A percentile compares a stretch with the other conserved stretches of the same genome.
Conservation (phyloP, 1,284 basidiomycete genomes). For the Boletus smithii region DNA sequence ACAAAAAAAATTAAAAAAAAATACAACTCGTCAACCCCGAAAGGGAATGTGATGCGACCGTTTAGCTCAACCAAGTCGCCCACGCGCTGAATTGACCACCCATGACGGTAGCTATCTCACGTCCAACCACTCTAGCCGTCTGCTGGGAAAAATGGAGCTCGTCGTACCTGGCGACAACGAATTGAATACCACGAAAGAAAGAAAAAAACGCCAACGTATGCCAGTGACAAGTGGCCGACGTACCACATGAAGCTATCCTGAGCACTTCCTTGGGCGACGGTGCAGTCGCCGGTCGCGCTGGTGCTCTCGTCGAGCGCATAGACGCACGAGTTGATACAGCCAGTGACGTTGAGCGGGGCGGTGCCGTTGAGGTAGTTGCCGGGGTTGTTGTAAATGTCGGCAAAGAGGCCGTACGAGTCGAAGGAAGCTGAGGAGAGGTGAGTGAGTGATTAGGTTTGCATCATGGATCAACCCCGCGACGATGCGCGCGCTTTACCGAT, state of each 20-base stretch:
- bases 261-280: constrained; percentile 25
- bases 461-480: not conserved
- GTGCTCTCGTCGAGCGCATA: constrained; percentile 20
- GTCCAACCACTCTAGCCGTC: constrained; percentile 32
- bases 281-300: constrained; percentile 20
- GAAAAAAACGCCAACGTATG: too few relatives aligned
- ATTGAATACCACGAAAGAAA: not conserved
- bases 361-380: constrained; percentile 37
- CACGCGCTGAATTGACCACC: constrained; percentile 26
- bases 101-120: constrained; percentile 29
- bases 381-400: constrained; percentile 34
- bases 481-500: constrained; percentile 29
- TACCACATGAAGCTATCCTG: constrained; percentile 37
- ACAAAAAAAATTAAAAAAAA: too few relatives aligned
- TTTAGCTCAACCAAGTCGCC: constrained; percentile 31
- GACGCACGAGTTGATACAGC: constrained; percentile 31
- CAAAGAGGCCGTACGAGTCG: constrained; percentile 36
- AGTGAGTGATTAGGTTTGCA: too few relatives aligned
- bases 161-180: constrained; percentile 26
- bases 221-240: not conserved
- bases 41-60: too few relatives aligned
- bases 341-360: constrained; percentile 32
- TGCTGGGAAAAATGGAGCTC: constrained; percentile 35
- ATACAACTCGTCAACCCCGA: too few relatives aligned
- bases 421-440: constrained; percentile 26